A percentile compares a stretch with the other conserved stretches of the same genome.
These are phyloP conservation scores for Calocybe indica DNA, from an alignment of 768 basidiomycete genomes.

Conservation along the genomic window DNA sequence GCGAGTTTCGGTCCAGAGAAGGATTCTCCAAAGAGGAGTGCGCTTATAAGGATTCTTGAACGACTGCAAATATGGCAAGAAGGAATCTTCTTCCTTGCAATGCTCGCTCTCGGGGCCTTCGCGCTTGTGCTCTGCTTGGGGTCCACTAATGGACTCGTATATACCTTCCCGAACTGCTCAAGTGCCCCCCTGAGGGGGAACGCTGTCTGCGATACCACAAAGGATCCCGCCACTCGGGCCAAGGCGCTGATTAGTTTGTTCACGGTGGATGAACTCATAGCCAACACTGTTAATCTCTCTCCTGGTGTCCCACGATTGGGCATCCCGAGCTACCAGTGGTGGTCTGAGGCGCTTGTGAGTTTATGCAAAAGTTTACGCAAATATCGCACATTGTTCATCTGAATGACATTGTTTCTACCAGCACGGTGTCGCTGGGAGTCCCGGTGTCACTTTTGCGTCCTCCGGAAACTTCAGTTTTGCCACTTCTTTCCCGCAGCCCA, in stretches of 20 bases:
- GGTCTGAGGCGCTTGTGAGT: constrained; percentile 52
- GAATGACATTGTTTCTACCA: constrained; percentile 8
- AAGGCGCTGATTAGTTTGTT: constrained; percentile 43
- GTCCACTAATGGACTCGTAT: constrained; percentile 13
- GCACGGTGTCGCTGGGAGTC: constrained; percentile 52
- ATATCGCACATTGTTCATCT: neutral
- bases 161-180: constrained; percentile 44
- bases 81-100: too few relatives aligned
- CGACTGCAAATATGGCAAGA: too few relatives aligned
- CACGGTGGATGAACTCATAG: constrained; percentile 44
- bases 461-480: constrained; percentile 50
- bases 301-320: constrained; percentile 50
- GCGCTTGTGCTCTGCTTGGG: constrained; percentile 2
- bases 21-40: too few relatives aligned
- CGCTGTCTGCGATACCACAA: constrained; percentile 40
- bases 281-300: constrained; percentile 42
- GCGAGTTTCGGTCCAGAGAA: too few relatives aligned
- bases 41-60: too few relatives aligned
- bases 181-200: constrained; percentile 38
- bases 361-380: neutral
- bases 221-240: constrained; percentile 40
- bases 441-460: constrained; percentile 43
- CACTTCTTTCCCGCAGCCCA: constrained; percentile 54
- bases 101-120: too few relatives aligned
- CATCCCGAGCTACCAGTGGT: constrained; percentile 55